phyloP scores from a whole-genome alignment of 345 rosid genomes.

The Lepidium aucheri region DNA sequence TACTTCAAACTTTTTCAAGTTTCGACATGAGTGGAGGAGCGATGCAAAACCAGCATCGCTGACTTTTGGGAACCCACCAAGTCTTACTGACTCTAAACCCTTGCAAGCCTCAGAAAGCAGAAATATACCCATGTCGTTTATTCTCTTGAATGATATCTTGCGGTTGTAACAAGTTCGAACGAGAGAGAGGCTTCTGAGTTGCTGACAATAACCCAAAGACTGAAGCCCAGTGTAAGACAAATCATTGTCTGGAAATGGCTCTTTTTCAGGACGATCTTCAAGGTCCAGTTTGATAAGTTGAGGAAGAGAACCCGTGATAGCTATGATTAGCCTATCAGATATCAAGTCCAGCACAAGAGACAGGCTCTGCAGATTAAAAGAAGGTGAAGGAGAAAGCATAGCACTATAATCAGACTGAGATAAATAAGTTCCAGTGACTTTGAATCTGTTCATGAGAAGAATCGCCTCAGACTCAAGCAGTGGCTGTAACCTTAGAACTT shows the following conservation, averaged over 20 bases:
- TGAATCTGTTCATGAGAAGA: constrained; percentile 27
- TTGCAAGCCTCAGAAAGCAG: constrained; percentile 54
- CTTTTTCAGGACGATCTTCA: constrained; percentile 52
- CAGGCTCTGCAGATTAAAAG: constrained; percentile 38
- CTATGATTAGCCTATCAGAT: constrained; percentile 42
- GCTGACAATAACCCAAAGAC: constrained; percentile 32
- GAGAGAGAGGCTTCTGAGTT: constrained; percentile 44
- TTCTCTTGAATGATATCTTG: constrained; percentile 49
- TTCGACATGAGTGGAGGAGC: constrained; percentile 48
- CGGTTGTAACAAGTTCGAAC: constrained; percentile 38
- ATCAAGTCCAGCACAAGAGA: constrained; percentile 47
- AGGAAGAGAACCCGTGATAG: constrained; percentile 38
- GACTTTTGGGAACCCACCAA: constrained; percentile 55
- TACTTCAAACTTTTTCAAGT: constrained; percentile 50
- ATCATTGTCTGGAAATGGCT: constrained; percentile 30
- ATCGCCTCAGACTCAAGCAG: constrained; percentile 33
- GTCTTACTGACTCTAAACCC: constrained; percentile 43
- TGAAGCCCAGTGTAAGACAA: constrained; percentile 54
- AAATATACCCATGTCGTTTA: constrained; percentile 68
- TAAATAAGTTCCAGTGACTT: constrained; percentile 15
- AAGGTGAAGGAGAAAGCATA: constrained; percentile 20
- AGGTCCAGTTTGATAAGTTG: constrained; percentile 48
- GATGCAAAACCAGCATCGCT: constrained; percentile 72
- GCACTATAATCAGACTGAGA: constrained; percentile 5
- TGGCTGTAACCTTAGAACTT: constrained; percentile 43